A percentile compares a stretch with the other conserved stretches of the same genome.
These are phyloP conservation scores for Hypoxylon perforatum DNA, from an alignment of 495 filamentous ascomycete species.

Conservation along the genomic window DNA sequence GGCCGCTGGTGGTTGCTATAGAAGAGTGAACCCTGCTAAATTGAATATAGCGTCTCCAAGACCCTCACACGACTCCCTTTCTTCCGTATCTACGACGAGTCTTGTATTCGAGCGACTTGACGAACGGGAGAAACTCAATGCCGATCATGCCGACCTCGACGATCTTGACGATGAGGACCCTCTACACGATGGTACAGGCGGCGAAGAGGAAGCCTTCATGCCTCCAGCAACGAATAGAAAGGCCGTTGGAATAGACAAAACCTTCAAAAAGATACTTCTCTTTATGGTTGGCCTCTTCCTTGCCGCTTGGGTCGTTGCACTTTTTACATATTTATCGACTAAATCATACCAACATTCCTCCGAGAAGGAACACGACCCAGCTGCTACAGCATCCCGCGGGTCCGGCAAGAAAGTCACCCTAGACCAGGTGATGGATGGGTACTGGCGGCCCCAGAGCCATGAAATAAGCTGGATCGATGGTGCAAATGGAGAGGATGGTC, in stretches of 20 bases:
- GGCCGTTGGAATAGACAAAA: constrained; percentile 63
- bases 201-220: constrained; percentile 59
- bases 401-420: constrained; percentile 83
- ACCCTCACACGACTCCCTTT: constrained; percentile 67
- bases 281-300: constrained; percentile 72
- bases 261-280: constrained; percentile 73
- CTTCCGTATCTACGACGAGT: constrained; percentile 80
- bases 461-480: constrained; percentile 89
- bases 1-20: neutral
- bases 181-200: constrained; percentile 51
- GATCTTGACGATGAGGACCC: constrained; percentile 61
- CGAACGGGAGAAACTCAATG: constrained; percentile 57
- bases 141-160: constrained; percentile 46
- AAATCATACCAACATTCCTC: constrained; percentile 73
- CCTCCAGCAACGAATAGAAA: constrained; percentile 45
- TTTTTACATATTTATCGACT: constrained; percentile 76
- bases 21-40: constrained; percentile 13
- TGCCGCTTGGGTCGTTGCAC: constrained; percentile 81
- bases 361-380: constrained; percentile 71
- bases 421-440: constrained; percentile 78
- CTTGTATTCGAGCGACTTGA: constrained; percentile 79
- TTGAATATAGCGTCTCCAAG: constrained; percentile 46
- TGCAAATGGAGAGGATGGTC: constrained; percentile 84
- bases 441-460: constrained; percentile 75
- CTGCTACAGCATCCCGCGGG: constrained; percentile 70